These are phyloP conservation scores for Ceriops decandra DNA, from an alignment of 345 rosid genomes.

Conservation along the genomic window DNA sequence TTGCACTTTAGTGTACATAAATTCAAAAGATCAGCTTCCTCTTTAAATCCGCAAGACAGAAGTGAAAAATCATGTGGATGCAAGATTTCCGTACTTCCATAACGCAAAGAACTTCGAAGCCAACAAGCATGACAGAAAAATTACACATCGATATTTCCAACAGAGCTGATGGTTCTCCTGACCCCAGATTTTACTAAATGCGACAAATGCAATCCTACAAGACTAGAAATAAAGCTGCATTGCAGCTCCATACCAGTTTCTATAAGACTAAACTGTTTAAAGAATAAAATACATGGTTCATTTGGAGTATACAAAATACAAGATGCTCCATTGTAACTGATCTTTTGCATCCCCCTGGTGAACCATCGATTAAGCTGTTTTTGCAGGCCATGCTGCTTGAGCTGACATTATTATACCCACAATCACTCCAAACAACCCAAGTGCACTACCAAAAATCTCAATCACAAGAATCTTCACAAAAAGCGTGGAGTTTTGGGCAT, in stretches of 20 bases:
- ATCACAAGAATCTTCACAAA: slow-evolving; percentile 98
- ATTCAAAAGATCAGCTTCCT: not conserved
- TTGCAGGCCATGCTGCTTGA: slow-evolving; percentile 96
- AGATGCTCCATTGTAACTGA: not conserved
- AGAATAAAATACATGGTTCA: slow-evolving; percentile 1
- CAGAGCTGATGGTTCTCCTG: not conserved
- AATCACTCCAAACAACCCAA: slow-evolving; percentile 96
- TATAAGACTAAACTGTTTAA: slow-evolving; percentile 18
- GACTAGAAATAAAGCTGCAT: slow-evolving; percentile 9
- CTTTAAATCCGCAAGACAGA: not conserved
- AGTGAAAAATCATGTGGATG: not conserved
- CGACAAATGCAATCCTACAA: slow-evolving; percentile 1
- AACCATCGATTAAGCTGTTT: slow-evolving; percentile 27
- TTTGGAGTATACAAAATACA: not conserved
- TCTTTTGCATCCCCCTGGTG: not conserved
- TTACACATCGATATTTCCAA: not conserved
- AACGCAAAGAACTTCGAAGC: not conserved
- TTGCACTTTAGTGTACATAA: no score
- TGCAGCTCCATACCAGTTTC: slow-evolving; percentile 10
- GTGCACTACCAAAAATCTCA: slow-evolving; percentile 97
- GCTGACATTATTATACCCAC: slow-evolving; percentile 99
- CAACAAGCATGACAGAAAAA: not conserved
- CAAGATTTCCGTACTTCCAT: not conserved
- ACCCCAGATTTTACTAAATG: not conserved
- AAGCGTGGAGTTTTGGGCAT: slow-evolving; percentile 93